These are phyloP conservation scores for Aspergillus caelatus DNA, from an alignment of 2,329 filamentous ascomycete species.

Conservation along the genomic window DNA sequence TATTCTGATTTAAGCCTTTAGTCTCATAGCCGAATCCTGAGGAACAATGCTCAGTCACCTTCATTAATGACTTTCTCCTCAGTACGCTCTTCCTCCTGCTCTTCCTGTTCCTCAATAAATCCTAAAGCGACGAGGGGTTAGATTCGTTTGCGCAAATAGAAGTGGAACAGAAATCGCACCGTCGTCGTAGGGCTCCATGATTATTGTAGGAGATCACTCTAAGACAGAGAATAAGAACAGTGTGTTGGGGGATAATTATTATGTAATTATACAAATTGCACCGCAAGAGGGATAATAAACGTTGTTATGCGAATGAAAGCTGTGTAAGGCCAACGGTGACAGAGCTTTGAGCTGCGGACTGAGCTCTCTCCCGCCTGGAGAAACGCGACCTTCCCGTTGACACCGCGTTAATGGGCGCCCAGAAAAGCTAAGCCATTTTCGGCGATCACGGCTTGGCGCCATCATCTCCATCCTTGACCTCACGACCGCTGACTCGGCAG, in stretches of 20 bases:
- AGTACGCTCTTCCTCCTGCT: conserved; percentile 72
- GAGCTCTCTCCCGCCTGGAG: conserved; percentile 17
- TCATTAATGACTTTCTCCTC: conserved; percentile 94
- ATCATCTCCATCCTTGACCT: conserved; percentile 6
- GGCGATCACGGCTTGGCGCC: conserved; percentile 25
- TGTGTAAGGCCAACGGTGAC: background rate
- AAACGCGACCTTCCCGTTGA: conserved; percentile 28
- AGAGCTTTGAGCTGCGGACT: conserved; percentile 22
- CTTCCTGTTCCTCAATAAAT: conserved; percentile 43
- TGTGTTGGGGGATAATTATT: background rate
- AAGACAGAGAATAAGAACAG: background rate
- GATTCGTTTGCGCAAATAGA: conserved; percentile 20
- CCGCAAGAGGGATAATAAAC: background rate
- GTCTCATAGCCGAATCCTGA: background rate
- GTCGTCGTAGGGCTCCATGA: conserved; percentile 42
- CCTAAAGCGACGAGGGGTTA: conserved; percentile 25
- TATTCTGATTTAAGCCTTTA: conserved; percentile 67
- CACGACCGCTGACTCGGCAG: background rate
- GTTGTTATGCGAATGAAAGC: background rate
- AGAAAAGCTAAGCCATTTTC: conserved; percentile 26
- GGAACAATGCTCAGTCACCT: conserved; percentile 52
- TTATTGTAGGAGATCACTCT: background rate
- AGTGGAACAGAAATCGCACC: conserved; percentile 24
- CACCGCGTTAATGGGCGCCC: conserved; percentile 41
- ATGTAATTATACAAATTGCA: background rate